Conservation (phyloP, 768 basidiomycete genomes). For the Suillus discolor region DNA sequence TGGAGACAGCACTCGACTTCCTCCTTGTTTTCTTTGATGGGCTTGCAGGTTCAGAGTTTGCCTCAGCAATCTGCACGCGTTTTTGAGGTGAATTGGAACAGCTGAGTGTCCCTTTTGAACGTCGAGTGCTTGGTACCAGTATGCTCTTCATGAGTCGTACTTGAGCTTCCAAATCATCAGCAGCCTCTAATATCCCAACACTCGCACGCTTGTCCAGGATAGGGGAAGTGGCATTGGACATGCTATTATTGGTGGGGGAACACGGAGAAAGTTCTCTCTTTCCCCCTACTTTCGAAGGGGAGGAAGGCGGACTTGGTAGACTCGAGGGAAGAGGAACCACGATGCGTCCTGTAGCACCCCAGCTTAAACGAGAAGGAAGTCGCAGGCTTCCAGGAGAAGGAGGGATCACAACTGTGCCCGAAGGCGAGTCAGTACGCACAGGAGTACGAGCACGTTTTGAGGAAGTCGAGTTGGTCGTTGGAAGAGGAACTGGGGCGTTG, state of each 20-base stretch:
- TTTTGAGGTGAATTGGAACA: constrained; percentile 16
- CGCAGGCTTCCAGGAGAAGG: constrained; percentile 33
- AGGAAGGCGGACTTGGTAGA: constrained; percentile 34
- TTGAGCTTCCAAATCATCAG: constrained; percentile 15
- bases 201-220: constrained; percentile 22
- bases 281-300: constrained; percentile 24
- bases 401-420: constrained; percentile 10
- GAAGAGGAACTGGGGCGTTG: neutral
- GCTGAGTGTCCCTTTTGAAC: constrained; percentile 25
- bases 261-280: constrained; percentile 5
- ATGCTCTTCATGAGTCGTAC: constrained; percentile 31
- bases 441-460: constrained; percentile 30
- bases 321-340: constrained; percentile 10
- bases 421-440: neutral
- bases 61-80: constrained; percentile 33
- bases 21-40: constrained; percentile 20
- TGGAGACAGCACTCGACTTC: constrained; percentile 26
- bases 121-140: constrained; percentile 27
- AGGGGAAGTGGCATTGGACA: neutral
- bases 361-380: constrained; percentile 33
- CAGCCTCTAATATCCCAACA: constrained; percentile 33
- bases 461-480: constrained; percentile 14
- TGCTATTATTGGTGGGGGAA: constrained; percentile 11
- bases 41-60: constrained; percentile 12
- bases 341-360: constrained; percentile 27